Base-by-base conservation (phyloP, 352 stramenopile species). In the Saprolegnia diclina region DNA sequence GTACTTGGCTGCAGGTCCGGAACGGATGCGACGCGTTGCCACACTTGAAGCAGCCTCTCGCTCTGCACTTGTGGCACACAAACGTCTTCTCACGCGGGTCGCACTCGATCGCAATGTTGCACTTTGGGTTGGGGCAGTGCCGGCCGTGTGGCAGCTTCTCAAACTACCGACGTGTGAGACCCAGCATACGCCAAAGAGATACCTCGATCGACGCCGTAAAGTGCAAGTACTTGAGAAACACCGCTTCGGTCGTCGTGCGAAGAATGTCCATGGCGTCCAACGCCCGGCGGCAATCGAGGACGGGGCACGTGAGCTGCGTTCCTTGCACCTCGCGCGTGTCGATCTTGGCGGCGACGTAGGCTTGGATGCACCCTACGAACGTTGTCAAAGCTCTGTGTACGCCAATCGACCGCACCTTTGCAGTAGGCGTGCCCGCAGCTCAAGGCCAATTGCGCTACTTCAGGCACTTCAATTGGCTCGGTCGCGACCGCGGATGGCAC, bases 41-140 rank as follows among this genome's bases (percentile, higher is more conserved):
- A 35, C 56, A 64, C n/a, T 64, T 64, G 56, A 45, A 64, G 32
- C 56, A 64, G 40, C 56, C 56, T 18, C 46, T 64, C 1, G 56
- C 46, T 7, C 46, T 64, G 56, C 56, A 64, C 2, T 29, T 29
- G 5, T 14, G n/a, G 56, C 56, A 64, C 14, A 50, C 26, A 32
- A 64, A 64, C 21, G 56, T 64, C 29, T 32, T 22, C n/a, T 52
- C 42, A 2, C 6, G 6, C 1, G 56, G 56, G 18, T 64, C n/a
- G 40, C 56, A 64, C 5, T 64, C 56, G n/a, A 64, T 37, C 56
- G 46, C 46, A 21, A 18, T 13, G 14, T 64, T 37, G 56, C 56
- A 64, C 35, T 14, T 22, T 18, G 56, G 9, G n/a, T 32, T 64
- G 16, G 56, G 56, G 24, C 56, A 64, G 24, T 37, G 42, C 5